A percentile compares a stretch with the other conserved stretches of the same genome.
These are phyloP conservation scores for Phytophthora aleatoria DNA, from an alignment of 352 stramenopile genomes.

Conservation along the genomic window DNA sequence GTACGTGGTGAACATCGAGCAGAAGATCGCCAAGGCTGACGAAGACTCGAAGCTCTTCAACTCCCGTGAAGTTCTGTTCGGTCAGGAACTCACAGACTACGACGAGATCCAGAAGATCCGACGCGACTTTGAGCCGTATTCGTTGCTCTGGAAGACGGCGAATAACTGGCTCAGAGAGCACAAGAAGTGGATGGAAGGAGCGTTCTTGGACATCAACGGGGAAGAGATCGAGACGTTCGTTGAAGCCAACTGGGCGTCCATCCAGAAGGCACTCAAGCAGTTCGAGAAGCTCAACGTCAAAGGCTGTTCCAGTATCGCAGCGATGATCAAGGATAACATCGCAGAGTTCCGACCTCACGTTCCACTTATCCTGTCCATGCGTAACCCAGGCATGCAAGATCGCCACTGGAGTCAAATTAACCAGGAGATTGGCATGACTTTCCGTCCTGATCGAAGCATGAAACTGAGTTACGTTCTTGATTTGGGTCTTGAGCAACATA, in stretches of 20 bases:
- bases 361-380: slow-evolving; percentile 87
- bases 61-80: slow-evolving; percentile 90
- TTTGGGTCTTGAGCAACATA: slow-evolving; percentile 86
- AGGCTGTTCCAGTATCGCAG: slow-evolving; percentile 86
- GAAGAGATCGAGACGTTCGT: slow-evolving; percentile 94
- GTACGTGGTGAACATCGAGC: slow-evolving; percentile 85
- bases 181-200: slow-evolving; percentile 92
- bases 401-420: slow-evolving; percentile 94
- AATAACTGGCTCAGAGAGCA: slow-evolving; percentile 92
- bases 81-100: slow-evolving; percentile 91
- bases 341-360: slow-evolving; percentile 90
- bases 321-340: slow-evolving; percentile 91
- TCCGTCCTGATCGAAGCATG: slow-evolving; percentile 84
- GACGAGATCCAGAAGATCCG: slow-evolving; percentile 89
- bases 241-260: slow-evolving; percentile 74
- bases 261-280: slow-evolving; percentile 92
- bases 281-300: slow-evolving; percentile 92
- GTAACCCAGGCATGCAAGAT: slow-evolving; percentile 93
- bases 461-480: slow-evolving; percentile 84
- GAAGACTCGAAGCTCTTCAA: slow-evolving; percentile 93
- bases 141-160: slow-evolving; percentile 92
- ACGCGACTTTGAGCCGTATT: slow-evolving; percentile 94
- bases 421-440: slow-evolving; percentile 85
- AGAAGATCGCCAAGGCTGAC: slow-evolving; percentile 88
- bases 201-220: slow-evolving; percentile 91